Conservation (phyloP, 257 asterid genomes). For the Capsicum rhomboideum region DNA sequence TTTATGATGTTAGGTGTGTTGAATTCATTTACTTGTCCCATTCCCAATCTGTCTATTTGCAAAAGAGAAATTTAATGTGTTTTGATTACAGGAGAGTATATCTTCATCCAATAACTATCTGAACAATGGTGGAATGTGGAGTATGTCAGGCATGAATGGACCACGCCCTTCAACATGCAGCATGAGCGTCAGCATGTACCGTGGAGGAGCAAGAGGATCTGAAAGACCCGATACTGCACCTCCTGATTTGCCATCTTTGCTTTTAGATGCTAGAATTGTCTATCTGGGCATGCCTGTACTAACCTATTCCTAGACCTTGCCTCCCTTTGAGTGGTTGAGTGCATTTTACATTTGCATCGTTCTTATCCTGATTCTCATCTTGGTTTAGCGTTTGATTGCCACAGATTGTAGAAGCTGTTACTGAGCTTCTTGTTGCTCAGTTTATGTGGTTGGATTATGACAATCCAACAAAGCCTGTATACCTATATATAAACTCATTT, state of each 20-base stretch:
- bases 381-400: constrained; percentile 7
- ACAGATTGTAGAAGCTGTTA: constrained; percentile 87
- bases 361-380: neutral
- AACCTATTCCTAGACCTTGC: constrained; percentile 5
- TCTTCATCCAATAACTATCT: constrained; percentile 62
- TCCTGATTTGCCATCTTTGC: constrained; percentile 92
- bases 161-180: constrained; percentile 60
- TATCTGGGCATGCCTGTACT: constrained; percentile 94
- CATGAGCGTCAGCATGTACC: constrained; percentile 72
- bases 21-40: neutral
- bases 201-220: constrained; percentile 67
- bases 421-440: constrained; percentile 84
- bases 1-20: neutral
- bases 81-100: constrained; percentile 56
- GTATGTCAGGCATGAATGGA: constrained; percentile 38
- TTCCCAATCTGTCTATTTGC: neutral
- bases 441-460: constrained; percentile 86
- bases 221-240: constrained; percentile 77
- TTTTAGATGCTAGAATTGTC: constrained; percentile 87
- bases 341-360: neutral
- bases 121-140: constrained; percentile 73
- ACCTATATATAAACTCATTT: constrained; percentile 79
- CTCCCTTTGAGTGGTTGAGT: neutral
- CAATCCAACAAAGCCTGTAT: constrained; percentile 67
- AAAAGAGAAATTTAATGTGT: neutral